Evolutionary conservation across 2,329 filamentous ascomycete species (phyloP), one percentile per base, ranked within the genome.

Genomic region (Phoma herbarum): DNA sequence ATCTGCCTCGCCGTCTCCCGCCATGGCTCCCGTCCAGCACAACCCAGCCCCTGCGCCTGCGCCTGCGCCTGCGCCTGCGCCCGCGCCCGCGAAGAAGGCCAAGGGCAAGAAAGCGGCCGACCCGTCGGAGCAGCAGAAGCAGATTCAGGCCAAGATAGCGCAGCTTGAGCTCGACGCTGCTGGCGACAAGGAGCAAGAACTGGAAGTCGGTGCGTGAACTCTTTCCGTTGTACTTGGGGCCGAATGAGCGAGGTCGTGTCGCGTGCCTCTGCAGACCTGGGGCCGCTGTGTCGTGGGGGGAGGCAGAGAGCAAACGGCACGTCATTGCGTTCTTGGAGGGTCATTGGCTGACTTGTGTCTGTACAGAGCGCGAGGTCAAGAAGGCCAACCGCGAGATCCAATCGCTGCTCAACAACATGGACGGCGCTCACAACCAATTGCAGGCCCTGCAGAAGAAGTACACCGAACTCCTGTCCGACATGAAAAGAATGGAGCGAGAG

Each of bases 401-500:
- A 66, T 91, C 91, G 69, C 88, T 96, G 63, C 90, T 97, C 50
- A 86, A 82, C 66, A 92, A 90, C 62, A 95, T 96, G 78, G 94
- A 97, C 84, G 92, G 91, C 68, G 91, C 95, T 53, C 86, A 96
- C 81, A 91, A 92, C 69, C 95, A 95, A 74, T 91, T 98, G 66
- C 94, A 98, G 54, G 87, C 91, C 49, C 86, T 98, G 12, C 92
- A 94, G 68, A 94, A 92, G 73, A 92, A 93, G 71, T 97, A 95
- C 67, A 93, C 91, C 61, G 93, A 98, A 71, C 86, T 98, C 4
- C 83, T 98, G 57, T 89, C 91, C 52, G 93, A 97, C 60, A 96
- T 98, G 92, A 97, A 97, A 79, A 90, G 93, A 55, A 85, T 96
- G 60, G 94, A 99, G 77, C 90, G 93, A 60, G 95, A 99, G 63